Conservation (phyloP, 257 asterid species). For the Petrea volubilis region DNA sequence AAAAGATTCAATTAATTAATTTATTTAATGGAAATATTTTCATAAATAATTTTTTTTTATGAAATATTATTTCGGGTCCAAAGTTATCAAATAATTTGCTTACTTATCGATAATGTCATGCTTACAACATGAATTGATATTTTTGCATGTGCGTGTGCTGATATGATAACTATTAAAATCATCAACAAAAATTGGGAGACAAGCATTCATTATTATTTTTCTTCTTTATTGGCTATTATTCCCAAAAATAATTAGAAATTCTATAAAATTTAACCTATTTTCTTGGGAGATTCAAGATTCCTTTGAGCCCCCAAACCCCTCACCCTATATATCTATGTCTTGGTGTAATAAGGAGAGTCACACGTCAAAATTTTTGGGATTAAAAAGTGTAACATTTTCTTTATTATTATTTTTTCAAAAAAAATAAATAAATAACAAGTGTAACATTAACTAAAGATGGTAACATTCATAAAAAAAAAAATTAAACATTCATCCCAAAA, state of each 20-base stretch:
- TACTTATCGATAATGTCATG: conserved; percentile 33
- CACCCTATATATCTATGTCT: conserved; percentile 21
- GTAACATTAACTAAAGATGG: no score
- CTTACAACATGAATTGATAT: conserved; percentile 36
- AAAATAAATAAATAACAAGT: no score
- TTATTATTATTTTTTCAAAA: no score
- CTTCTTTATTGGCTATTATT: conserved; percentile 19
- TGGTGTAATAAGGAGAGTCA: neutral
- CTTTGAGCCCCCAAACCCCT: conserved; percentile 57
- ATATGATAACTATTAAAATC: conserved; percentile 13
- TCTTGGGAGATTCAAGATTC: conserved; percentile 40
- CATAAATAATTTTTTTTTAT: no score
- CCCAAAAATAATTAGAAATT: conserved; percentile 23
- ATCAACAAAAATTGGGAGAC: conserved; percentile 12
- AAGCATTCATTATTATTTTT: conserved; percentile 12
- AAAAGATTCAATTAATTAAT: no score
- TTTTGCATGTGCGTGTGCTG: conserved; percentile 19
- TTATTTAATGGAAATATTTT: no score
- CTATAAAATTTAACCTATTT: conserved; percentile 32
- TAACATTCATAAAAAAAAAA: no score
- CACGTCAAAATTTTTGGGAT: neutral
- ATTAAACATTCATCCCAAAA: no score
- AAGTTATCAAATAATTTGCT: conserved; percentile 19
- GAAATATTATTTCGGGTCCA: no score
- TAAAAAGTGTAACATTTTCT: neutral